Conservation (phyloP, 495 filamentous ascomycete species). For the Aspergillus cavernicola region DNA sequence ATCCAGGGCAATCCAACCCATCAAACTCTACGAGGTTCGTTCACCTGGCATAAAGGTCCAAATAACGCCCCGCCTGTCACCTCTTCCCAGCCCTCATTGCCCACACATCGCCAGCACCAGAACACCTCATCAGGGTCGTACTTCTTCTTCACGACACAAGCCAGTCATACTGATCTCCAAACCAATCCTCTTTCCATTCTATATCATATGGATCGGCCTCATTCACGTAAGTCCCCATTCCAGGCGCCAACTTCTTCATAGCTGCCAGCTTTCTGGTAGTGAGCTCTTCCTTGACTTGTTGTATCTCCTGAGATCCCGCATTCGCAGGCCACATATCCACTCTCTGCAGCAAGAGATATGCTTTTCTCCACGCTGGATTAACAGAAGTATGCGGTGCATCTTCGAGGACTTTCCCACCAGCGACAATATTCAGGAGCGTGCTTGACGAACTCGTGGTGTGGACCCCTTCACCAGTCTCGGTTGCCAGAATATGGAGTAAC, state of each 20-base stretch:
- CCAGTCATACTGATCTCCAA: conserved; percentile 39
- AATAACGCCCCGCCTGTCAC: not conserved
- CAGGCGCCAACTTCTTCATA: conserved; percentile 23
- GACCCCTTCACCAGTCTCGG: not conserved
- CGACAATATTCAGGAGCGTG: conserved; percentile 25
- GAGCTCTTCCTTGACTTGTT: conserved; percentile 37
- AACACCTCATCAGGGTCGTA: conserved; percentile 46
- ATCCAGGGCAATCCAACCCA: too few relatives aligned
- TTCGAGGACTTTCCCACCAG: conserved; percentile 31
- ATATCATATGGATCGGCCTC: conserved; percentile 38
- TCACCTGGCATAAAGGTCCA: not conserved
- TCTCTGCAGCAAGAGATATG: conserved; percentile 30
- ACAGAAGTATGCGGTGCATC: conserved; percentile 22
- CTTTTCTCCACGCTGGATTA: conserved; percentile 37
- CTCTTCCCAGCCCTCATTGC: conserved; percentile 23
- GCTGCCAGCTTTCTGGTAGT: conserved; percentile 44
- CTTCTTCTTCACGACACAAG: conserved; percentile 40
- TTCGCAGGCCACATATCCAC: conserved; percentile 26
- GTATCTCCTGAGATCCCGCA: conserved; percentile 33
- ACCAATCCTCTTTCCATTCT: conserved; percentile 28
- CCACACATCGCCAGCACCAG: conserved; percentile 43
- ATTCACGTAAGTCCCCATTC: conserved; percentile 31
- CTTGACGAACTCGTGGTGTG: not conserved
- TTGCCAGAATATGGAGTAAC: not conserved
- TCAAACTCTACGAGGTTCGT: not conserved